Base-by-base conservation (phyloP, 106 monocot species). In the Platanthera zijinensis region DNA sequence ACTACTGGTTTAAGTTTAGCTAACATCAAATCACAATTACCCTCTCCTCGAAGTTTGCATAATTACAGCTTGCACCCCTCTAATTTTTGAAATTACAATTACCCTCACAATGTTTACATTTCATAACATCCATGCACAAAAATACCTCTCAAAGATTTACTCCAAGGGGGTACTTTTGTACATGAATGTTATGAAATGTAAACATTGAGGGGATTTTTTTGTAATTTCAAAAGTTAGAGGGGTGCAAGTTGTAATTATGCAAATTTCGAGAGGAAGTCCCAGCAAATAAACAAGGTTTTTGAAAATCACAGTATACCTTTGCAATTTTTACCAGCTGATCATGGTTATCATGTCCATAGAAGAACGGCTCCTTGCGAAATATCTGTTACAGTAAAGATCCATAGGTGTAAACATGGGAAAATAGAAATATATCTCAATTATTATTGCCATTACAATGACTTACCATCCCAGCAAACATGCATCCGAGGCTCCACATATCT, bases 391-490 rank as follows among this genome's bases (percentile, higher is more conserved):
- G 13, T 19, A 57, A 77, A 8, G 47, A 76, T 1, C 56, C 74
- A 51, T 19, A 68, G 53, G 46, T 74, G 28, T 74, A 14, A 54
- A 75, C 12, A 50, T 8, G 75, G 48, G 39, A 69, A 57, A 50
- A 62, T 17, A 57, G 21, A 47, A 50, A 5, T 18, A 21, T 22
- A 72, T 8, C 39, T 39, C 49, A 49, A 72, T 21, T 7, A 51
- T 72, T 51, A 50, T 70, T 50, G 51, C 51, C 46, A 72, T 51
- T 50, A 7, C 8, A 51, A 51, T 6, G 32, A 51, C 72, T 72
- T 74, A 95, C 95, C 95, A 95, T 95, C 80, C 95, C 95, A 82
- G 95, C 92, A 92, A 95, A 95, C 95, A 95, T 95, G 83, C 95
- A 95, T 56, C 95, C 95, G 82, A 95, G 95, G 50, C 95, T 95